These are phyloP conservation scores for Microbotryum saponariae DNA, from an alignment of 1,284 basidiomycete genomes.

Conservation along the genomic window DNA sequence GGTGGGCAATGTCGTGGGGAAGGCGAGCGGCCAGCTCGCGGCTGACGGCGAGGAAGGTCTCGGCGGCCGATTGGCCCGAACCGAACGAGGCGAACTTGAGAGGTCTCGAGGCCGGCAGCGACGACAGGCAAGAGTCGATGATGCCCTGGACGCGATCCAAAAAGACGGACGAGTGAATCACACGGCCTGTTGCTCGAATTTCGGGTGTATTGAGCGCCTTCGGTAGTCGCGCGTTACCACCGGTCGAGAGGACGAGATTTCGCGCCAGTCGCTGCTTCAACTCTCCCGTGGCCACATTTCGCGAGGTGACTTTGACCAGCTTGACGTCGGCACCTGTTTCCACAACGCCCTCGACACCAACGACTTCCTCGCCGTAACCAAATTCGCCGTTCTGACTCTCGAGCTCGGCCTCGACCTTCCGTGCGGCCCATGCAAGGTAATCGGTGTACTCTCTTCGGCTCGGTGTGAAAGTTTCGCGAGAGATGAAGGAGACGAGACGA, in stretches of 20 bases:
- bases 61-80: conserved; percentile 42
- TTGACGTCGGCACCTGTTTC: conserved; percentile 7
- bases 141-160: conserved; percentile 22
- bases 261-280: conserved; percentile 6
- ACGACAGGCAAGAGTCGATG: conserved; percentile 34
- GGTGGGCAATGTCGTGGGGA: conserved; percentile 20
- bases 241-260: conserved; percentile 25
- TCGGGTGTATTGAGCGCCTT: conserved; percentile 45
- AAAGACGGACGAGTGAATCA: conserved; percentile 39
- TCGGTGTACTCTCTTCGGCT: conserved; percentile 49
- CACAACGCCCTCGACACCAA: conserved; percentile 36
- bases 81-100: conserved; percentile 51
- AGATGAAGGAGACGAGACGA: conserved; percentile 49
- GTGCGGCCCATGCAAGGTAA: conserved; percentile 53
- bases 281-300: conserved; percentile 9
- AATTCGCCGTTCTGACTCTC: conserved; percentile 47
- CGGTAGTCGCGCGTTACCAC: conserved; percentile 19
- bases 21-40: conserved; percentile 12
- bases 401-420: conserved; percentile 38
- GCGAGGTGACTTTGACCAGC: conserved; percentile 21
- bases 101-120: conserved; percentile 38
- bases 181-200: conserved; percentile 45
- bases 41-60: conserved; percentile 44
- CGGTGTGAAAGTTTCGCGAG: conserved; percentile 42
- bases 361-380: conserved; percentile 49